Conservation (phyloP, 495 filamentous ascomycete species). For the Tetracladium setigerum region DNA sequence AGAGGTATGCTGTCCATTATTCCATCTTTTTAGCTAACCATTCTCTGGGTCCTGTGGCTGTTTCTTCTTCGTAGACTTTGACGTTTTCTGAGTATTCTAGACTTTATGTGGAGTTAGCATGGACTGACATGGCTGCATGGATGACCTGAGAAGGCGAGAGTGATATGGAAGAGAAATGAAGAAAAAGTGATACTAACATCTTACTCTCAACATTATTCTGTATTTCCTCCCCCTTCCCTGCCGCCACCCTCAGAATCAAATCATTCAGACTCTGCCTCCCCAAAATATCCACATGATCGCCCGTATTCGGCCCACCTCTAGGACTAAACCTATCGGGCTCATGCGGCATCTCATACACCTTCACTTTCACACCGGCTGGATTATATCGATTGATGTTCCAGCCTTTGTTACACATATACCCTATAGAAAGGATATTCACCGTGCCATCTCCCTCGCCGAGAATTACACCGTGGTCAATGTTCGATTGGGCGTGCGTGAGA, state of each 20-base stretch:
- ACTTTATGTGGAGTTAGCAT: too few species aligned
- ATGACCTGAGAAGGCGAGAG: too few species aligned
- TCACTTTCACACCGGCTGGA: conserved; percentile 72
- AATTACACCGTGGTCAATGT: conserved; percentile 78
- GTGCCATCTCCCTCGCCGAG: conserved; percentile 96
- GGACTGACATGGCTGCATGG: too few species aligned
- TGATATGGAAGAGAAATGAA: too few species aligned
- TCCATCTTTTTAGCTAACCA: too few species aligned
- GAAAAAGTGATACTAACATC: conserved; percentile 57
- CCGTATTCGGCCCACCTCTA: conserved; percentile 88
- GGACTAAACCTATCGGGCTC: conserved; percentile 90
- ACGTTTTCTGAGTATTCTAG: too few species aligned
- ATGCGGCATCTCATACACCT: conserved; percentile 90
- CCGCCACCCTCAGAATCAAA: conserved; percentile 77
- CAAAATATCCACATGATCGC: conserved; percentile 95
- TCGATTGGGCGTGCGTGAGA: conserved; percentile 41
- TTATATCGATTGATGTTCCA: conserved; percentile 95
- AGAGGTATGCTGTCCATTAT: too few species aligned
- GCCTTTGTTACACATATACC: conserved; percentile 94
- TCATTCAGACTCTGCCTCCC: conserved; percentile 86
- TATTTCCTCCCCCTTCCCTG: conserved; percentile 77
- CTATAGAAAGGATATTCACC: conserved; percentile 77
- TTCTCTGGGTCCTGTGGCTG: too few species aligned
- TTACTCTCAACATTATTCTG: conserved; percentile 69
- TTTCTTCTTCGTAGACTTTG: too few species aligned